These are phyloP conservation scores for Trichomonas vaginalis DNA, from an alignment of 208 protist species.

Conservation along the genomic window DNA sequence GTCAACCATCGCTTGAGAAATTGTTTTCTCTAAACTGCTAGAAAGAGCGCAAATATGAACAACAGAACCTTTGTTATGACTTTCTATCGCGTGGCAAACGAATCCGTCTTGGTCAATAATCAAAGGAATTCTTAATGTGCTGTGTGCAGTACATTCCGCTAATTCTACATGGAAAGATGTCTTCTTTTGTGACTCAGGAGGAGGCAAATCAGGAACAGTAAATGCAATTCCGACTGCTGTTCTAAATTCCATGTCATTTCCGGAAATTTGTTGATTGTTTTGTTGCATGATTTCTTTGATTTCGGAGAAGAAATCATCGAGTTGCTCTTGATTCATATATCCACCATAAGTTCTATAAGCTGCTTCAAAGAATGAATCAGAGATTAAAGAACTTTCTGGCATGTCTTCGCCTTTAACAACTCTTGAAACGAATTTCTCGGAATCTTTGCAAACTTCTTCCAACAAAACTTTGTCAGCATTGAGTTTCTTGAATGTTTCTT, in stretches of 20 bases:
- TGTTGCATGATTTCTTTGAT: background rate
- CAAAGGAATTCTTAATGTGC: background rate
- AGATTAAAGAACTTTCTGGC: background rate
- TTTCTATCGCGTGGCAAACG: background rate
- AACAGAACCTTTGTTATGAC: background rate
- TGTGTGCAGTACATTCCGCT: background rate
- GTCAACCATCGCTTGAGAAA: background rate
- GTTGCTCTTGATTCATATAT: background rate
- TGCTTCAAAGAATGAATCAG: background rate
- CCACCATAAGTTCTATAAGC: background rate
- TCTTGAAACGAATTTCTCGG: background rate
- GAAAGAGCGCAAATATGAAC: background rate
- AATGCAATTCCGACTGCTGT: background rate
- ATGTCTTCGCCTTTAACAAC: background rate
- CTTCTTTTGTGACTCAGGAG: background rate
- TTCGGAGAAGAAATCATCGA: background rate
- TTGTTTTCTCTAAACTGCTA: background rate
- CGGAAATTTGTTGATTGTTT: background rate
- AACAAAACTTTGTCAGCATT: background rate
- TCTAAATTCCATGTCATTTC: background rate
- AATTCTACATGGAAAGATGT: background rate
- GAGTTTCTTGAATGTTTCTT: background rate
- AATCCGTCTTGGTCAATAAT: background rate
- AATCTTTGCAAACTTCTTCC: background rate
- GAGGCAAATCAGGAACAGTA: background rate